Conservation (phyloP, 140 eudicot genomes). For the Erigeron philadelphicus region DNA sequence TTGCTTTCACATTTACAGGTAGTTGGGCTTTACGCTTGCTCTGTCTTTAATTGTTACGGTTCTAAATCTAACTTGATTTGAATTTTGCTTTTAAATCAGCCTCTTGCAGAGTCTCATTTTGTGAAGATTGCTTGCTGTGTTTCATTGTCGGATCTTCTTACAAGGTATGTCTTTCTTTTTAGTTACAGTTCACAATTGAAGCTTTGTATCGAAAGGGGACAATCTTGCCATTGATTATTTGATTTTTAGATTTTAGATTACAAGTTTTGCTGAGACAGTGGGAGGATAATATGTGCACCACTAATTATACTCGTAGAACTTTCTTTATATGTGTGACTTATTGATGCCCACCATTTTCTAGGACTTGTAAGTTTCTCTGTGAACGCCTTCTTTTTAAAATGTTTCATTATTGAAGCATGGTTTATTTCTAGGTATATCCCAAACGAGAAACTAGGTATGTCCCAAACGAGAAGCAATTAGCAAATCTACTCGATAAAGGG, state of each 20-base stretch:
- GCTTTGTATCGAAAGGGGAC: background rate
- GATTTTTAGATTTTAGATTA: too few species aligned
- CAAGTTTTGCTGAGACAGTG: too few species aligned
- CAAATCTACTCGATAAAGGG: background rate
- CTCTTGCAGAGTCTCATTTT: constrained; percentile 55
- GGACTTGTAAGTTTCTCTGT: constrained; percentile 4
- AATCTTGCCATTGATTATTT: background rate
- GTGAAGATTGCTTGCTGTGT: constrained; percentile 81
- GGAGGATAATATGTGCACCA: too few species aligned
- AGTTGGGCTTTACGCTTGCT: constrained; percentile 14
- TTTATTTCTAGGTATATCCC: background rate
- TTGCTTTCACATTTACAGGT: constrained; percentile 79
- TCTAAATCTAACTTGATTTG: constrained; percentile 22
- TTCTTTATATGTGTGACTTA: background rate
- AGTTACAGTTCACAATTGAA: background rate
- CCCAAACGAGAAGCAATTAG: background rate
- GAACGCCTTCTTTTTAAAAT: background rate
- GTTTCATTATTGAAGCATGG: background rate
- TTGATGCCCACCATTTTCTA: background rate
- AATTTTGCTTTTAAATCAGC: constrained; percentile 41
- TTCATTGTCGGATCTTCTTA: constrained; percentile 70
- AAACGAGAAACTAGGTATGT: background rate
- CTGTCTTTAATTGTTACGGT: background rate
- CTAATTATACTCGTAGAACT: too few species aligned
- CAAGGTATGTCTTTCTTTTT: constrained; percentile 46